Conservation (phyloP, 305 asterid species). For the Solanum hybrid region DNA sequence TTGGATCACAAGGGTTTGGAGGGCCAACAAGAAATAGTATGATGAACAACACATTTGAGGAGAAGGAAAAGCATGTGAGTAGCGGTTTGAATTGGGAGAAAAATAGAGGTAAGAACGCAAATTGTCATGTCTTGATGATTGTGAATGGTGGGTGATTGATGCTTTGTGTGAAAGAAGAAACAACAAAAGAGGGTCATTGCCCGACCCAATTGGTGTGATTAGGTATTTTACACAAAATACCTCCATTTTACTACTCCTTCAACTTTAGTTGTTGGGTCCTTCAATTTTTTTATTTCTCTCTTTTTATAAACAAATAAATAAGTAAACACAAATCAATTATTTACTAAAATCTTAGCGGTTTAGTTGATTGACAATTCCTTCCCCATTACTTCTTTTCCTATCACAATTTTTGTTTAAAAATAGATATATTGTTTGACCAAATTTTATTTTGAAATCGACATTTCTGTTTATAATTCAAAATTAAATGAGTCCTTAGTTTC, state of each 20-base stretch:
- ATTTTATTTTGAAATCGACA: neutral
- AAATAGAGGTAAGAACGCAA: neutral
- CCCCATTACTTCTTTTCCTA: neutral
- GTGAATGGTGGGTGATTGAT: neutral
- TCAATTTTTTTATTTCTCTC: neutral
- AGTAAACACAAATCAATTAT: neutral
- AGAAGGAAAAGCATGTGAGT: slow-evolving; percentile 11
- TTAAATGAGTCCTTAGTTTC: neutral
- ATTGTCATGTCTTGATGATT: slow-evolving; percentile 2
- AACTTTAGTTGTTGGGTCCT: neutral
- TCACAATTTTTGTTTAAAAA: neutral
- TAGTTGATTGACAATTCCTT: neutral
- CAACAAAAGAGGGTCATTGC: neutral
- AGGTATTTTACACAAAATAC: neutral
- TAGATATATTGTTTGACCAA: neutral
- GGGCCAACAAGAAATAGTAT: slow-evolving; percentile 9
- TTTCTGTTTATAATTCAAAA: neutral
- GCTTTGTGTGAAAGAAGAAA: slow-evolving; percentile 3
- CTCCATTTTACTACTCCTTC: neutral
- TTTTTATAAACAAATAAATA: too few species aligned
- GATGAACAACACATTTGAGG: slow-evolving; percentile 7
- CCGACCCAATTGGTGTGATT: slow-evolving; percentile 5
- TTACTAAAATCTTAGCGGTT: too few species aligned
- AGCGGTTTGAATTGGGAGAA: neutral
- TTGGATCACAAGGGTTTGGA: slow-evolving; percentile 14